A percentile compares a stretch with the other conserved stretches of the same genome.
phyloP scores from a whole-genome alignment of 148 eudicot species.

The Tetragonia tetragonoides region DNA sequence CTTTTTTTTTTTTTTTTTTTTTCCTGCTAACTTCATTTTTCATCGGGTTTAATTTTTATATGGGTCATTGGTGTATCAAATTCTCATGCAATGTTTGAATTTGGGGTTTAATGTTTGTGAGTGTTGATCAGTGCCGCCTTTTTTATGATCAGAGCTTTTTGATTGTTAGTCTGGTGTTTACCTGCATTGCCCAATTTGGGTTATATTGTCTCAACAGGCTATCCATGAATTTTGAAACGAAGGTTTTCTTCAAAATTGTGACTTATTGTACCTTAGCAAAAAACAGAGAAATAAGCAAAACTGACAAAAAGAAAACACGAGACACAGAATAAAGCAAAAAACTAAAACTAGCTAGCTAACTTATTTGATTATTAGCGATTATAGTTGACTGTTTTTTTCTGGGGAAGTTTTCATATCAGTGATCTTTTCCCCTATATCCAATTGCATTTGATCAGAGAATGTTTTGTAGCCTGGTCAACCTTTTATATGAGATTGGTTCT shows the following conservation, averaged over 20 bases:
- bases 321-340: too few relatives aligned
- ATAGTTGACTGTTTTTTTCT: not conserved
- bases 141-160: too few relatives aligned
- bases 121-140: too few relatives aligned
- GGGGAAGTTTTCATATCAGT: not conserved
- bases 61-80: not conserved
- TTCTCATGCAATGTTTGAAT: conserved; percentile 24
- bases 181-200: too few relatives aligned
- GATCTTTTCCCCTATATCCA: not conserved
- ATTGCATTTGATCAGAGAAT: not conserved
- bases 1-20: not conserved
- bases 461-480: not conserved
- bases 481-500: not conserved
- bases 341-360: not conserved
- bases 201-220: too few relatives aligned
- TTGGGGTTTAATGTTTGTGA: too few relatives aligned
- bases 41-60: not conserved
- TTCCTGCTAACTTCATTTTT: not conserved
- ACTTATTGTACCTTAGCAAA: too few relatives aligned
- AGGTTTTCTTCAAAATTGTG: too few relatives aligned
- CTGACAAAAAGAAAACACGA: too few relatives aligned
- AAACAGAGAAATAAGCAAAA: too few relatives aligned
- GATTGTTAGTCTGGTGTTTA: too few relatives aligned
- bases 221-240: too few relatives aligned
- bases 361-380: not conserved